Percentiles rank a stretch among this genome's conserved stretches.
These are phyloP conservation scores for Kuraishia ogatae DNA, from an alignment of 805 yeast genomes.

Conservation along the genomic window DNA sequence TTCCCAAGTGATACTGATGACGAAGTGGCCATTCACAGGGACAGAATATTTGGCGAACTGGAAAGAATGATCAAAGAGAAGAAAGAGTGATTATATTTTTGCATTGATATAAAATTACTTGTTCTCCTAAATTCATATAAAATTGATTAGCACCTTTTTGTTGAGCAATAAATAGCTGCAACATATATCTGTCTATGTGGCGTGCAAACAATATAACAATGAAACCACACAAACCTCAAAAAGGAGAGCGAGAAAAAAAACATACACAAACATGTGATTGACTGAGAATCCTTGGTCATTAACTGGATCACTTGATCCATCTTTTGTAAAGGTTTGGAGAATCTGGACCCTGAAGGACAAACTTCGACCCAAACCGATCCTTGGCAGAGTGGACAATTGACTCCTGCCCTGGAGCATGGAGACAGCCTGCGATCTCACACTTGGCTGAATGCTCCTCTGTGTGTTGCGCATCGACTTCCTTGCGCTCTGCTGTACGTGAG, in stretches of 20 bases:
- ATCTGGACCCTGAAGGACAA: not conserved
- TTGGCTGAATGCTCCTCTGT: not conserved
- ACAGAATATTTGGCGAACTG: constrained; percentile 47
- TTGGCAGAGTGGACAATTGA: not conserved
- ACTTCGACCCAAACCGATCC: not conserved
- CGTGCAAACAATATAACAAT: not conserved
- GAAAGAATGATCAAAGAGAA: constrained; percentile 44
- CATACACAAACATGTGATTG: not conserved
- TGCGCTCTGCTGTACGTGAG: not conserved
- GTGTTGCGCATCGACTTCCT: not conserved
- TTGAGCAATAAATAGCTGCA: not conserved
- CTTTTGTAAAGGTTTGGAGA: constrained; percentile 1
- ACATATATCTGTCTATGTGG: not conserved
- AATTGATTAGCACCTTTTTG: not conserved
- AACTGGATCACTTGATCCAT: not conserved
- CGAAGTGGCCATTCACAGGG: constrained; percentile 56
- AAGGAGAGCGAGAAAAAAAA: not conserved
- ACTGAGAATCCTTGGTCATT: not conserved
- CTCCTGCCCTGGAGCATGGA: not conserved
- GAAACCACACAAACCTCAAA: not conserved
- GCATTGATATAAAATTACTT: not conserved
- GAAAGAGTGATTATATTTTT: not conserved
- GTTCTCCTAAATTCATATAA: not conserved
- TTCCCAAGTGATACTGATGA: constrained; percentile 50
- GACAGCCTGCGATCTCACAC: not conserved